Conservation (phyloP, 306 rosid genomes). For the Dalbergia cultrata region DNA sequence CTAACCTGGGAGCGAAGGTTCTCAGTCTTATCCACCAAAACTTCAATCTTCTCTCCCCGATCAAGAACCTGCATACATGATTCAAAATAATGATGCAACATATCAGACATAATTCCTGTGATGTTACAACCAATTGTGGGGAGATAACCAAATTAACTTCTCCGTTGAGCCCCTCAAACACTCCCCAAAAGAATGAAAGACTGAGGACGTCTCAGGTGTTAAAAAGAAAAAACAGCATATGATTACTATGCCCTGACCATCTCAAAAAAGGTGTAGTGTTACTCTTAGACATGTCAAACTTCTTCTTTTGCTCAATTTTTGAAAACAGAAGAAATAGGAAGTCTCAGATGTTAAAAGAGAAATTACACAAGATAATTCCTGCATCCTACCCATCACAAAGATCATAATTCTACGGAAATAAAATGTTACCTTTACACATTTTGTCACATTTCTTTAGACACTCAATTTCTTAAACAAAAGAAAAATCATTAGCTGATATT, state of each 20-base stretch:
- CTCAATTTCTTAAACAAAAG: slow-evolving; percentile 6
- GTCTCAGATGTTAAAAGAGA: neutral
- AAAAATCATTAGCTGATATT: neutral
- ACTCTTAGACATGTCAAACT: neutral
- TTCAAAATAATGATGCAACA: slow-evolving; percentile 2
- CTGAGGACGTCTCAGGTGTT: neutral
- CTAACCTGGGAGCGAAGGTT: slow-evolving; percentile 75
- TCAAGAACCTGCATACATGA: slow-evolving; percentile 64
- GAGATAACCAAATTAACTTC: neutral
- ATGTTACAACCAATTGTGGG: neutral
- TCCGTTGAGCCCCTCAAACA: neutral
- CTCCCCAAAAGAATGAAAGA: neutral
- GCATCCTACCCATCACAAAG: neutral
- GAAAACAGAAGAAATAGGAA: neutral
- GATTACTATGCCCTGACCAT: neutral
- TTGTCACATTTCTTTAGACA: neutral
- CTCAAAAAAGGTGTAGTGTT: neutral
- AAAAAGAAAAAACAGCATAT: neutral
- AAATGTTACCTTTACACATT: neutral
- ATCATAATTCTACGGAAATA: neutral
- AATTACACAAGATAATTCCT: neutral
- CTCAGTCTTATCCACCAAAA: slow-evolving; percentile 76
- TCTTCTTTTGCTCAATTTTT: neutral
- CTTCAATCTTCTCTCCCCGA: slow-evolving; percentile 71
- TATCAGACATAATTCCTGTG: neutral